Evolutionary conservation across 2,329 filamentous ascomycete genomes (phyloP).

Genomic region (Calonectria pseudoturangicola): DNA sequence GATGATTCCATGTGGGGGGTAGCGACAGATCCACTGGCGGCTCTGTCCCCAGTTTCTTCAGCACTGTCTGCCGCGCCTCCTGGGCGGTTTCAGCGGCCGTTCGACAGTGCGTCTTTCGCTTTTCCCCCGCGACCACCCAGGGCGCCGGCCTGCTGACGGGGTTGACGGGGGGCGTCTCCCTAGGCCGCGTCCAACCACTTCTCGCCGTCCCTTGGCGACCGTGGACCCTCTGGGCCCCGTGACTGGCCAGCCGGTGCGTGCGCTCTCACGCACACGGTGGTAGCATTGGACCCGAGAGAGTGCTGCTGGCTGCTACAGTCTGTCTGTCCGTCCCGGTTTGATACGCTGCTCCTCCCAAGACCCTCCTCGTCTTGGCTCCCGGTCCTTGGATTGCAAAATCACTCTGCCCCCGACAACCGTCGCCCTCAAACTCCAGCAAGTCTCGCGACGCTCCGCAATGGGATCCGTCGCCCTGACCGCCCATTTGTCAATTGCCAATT

Average conservation of each 20-base stretch:
- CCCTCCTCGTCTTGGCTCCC: too few relatives aligned
- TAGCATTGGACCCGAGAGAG: slow-evolving; percentile 14
- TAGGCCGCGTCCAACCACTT: slow-evolving; percentile 29
- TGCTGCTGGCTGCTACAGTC: not conserved
- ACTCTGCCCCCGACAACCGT: slow-evolving; percentile 1
- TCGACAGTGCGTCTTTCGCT: slow-evolving; percentile 1
- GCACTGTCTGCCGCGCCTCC: slow-evolving; percentile 24
- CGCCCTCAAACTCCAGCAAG: not conserved
- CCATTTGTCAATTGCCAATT: slow-evolving; percentile 32
- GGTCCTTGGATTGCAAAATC: slow-evolving; percentile 1
- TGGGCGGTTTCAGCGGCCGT: slow-evolving; percentile 12
- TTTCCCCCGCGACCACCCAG: not conserved
- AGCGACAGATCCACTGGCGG: slow-evolving; percentile 33
- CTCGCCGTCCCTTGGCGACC: slow-evolving; percentile 52
- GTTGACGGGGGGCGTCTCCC: slow-evolving; percentile 23
- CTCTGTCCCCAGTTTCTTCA: slow-evolving; percentile 27
- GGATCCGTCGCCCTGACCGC: slow-evolving; percentile 30
- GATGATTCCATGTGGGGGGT: slow-evolving; percentile 39
- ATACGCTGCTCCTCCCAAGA: not conserved
- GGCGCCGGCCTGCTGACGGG: not conserved
- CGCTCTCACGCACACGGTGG: slow-evolving; percentile 7
- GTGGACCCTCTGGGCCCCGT: slow-evolving; percentile 52
- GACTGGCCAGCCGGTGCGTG: slow-evolving; percentile 49
- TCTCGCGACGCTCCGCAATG: slow-evolving; percentile 9
- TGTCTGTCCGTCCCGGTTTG: slow-evolving; percentile 23